Base-by-base conservation (phyloP, 129 eudicot genomes). In the Flaveria sonorensis region DNA sequence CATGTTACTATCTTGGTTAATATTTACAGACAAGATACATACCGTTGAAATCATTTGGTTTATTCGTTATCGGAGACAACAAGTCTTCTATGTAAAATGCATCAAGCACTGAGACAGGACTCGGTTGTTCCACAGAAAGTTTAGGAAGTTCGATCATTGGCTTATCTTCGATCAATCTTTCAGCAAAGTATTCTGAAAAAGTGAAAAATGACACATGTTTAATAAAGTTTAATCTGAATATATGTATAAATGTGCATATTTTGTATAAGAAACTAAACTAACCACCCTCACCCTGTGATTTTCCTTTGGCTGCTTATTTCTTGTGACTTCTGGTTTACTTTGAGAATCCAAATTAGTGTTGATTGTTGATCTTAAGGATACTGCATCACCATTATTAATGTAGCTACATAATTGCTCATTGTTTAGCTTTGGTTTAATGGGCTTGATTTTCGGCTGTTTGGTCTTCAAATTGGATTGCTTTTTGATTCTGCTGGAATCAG, bases 41-140 rank as follows among this genome's bases (percentile, higher is more conserved):
- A 93, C 98, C 91, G 76, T 68, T 83, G 36, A 86, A 93, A 59
- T 73, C 83, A 67, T 71, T 87, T 42, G 82, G 32, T 82, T 53
- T 89, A 82, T 91, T 94, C 83, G 80, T 86, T 23, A 94, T 85
- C 28, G 99, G 99, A 77, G 99, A 94, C 23, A 90, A 92, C 55
- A 86, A 79, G 48, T 87, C 93, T 79, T 94, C 98, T 26, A 75
- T 71, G 70, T 86, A 91, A 73, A 94, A 91, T 11, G 81, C 88
- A 79, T 94, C 93, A 69, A 94, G 96, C 74, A 94, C 96, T 16
- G 98, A 94, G 76, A 89, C 88, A 47, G 98, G 98, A 61, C 98
- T 94, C 7, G 90, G 89, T 74, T 94, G 98, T 84, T 94, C 99
- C 69, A 57, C 4, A 51, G 81, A 75, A 28, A 81, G 56, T 71